Evolutionary conservation across 306 rosid species (phyloP), one percentile per base, ranked within the genome.

Genomic region (Alnus rubra): DNA sequence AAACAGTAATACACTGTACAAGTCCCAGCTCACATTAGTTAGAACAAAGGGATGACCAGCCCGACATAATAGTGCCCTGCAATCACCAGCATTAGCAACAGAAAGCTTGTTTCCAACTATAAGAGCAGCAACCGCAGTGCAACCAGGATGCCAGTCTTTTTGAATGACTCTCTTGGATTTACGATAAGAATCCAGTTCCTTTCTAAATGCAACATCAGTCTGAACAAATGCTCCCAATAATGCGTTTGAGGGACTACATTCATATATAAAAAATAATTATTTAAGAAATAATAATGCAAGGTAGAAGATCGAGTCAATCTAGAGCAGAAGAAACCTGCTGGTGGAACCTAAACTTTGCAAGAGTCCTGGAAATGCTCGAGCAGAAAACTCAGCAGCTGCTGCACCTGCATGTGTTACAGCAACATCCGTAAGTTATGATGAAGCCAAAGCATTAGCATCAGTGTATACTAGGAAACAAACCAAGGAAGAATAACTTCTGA

Each of bases 101-200:
- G 88, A 88, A 56, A 95, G 91, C 88, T 86, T 92, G 89, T 82
- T 85, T 82, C 90, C 77, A 71, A 88, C 87, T 60, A 95, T 79
- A 80, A 95, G 91, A 81, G 94, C 78, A 64, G 81, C 76, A n/a
- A 89, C 82, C 4, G 98, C 98, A 9, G 98, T 92, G 87, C 98
- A 95, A 51, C 98, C 98, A 65, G 98, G 98, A 88, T 92, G 92
- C 96, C 95, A 91, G 51, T 92, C 93, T 82, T 92, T 95, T 85
- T 87, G 87, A 62, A 78, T 80, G 56, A 85, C 87, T 83, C 92
- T 84, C 71, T 87, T 92, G 85, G 97, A 87, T 82, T 93, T 85
- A 45, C 92, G 90, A 82, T 69, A 83, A 48, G 87, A 84, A 64
- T 86, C 90, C 48, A 95, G 86, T 83, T 92, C 91, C 63, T 80